Percentiles rank a stretch among this genome's conserved stretches.
Conservation (phyloP, 2,329 filamentous ascomycete species). For the Neonectria ditissima region DNA sequence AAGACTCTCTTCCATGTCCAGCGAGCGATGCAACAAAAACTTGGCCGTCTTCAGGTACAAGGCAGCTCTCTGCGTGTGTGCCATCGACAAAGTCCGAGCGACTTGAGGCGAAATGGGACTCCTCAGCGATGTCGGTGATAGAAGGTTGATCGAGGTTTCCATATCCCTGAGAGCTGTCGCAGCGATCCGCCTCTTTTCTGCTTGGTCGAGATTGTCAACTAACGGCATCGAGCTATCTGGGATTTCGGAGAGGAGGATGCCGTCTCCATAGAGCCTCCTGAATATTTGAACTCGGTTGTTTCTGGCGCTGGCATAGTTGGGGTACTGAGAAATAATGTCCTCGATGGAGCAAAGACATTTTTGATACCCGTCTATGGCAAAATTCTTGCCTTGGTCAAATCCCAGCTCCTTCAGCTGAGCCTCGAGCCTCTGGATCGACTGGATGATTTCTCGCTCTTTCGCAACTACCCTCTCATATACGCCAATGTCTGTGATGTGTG, state of each 20-base stretch:
- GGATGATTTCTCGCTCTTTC: constrained; percentile 66
- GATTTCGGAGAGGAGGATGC: constrained; percentile 60
- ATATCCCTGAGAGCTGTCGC: constrained; percentile 64
- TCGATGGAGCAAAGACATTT: constrained; percentile 63
- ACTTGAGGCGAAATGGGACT: constrained; percentile 71
- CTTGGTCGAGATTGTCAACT: constrained; percentile 50
- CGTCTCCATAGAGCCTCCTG: constrained; percentile 72
- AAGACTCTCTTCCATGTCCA: constrained; percentile 55
- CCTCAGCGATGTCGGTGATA: constrained; percentile 64
- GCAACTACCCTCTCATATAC: constrained; percentile 64
- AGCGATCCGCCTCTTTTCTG: constrained; percentile 55
- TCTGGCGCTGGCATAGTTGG: constrained; percentile 77
- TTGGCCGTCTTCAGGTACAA: constrained; percentile 72
- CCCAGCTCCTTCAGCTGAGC: constrained; percentile 60
- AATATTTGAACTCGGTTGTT: constrained; percentile 80
- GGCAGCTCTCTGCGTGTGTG: constrained; percentile 78
- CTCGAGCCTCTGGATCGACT: constrained; percentile 67
- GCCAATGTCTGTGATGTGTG: constrained; percentile 63
- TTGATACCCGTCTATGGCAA: constrained; percentile 59
- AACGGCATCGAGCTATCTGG: constrained; percentile 55
- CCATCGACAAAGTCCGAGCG: constrained; percentile 74
- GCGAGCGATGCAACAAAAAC: constrained; percentile 51
- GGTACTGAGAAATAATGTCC: constrained; percentile 66
- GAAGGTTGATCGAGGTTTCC: constrained; percentile 67
- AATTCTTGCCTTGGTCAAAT: constrained; percentile 50